phyloP scores from a whole-genome alignment of 345 rosid species.

The Anastatica hierochuntica region DNA sequence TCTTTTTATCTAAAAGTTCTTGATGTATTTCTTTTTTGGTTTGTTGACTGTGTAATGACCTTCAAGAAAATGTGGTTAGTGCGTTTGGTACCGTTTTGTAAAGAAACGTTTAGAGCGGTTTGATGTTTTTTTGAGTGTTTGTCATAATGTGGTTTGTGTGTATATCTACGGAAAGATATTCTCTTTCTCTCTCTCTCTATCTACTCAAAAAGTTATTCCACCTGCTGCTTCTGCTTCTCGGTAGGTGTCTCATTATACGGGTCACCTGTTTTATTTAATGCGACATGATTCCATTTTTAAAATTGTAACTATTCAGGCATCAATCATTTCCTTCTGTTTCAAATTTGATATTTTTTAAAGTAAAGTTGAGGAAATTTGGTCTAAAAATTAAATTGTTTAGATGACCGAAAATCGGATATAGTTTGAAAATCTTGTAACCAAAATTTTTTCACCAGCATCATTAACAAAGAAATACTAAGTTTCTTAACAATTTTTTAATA shows the following conservation, averaged over 20 bases:
- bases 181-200: constrained; percentile 18
- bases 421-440: too few relatives aligned
- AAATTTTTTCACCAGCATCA: too few relatives aligned
- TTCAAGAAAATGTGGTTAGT: neutral
- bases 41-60: too few relatives aligned
- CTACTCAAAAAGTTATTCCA: constrained; percentile 23
- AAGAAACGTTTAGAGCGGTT: constrained; percentile 13
- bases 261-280: constrained; percentile 21
- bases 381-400: too few relatives aligned
- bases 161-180: constrained; percentile 17
- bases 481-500: too few relatives aligned
- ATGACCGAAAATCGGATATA: too few relatives aligned
- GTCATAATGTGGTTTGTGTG: constrained; percentile 20
- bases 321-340: constrained; percentile 7
- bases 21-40: neutral
- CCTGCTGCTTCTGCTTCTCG: constrained; percentile 16
- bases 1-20: neutral
- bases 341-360: neutral
- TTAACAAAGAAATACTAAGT: too few relatives aligned
- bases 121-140: neutral
- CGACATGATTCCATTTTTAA: neutral
- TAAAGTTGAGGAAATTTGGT: too few relatives aligned
- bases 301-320: constrained; percentile 1
- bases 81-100: neutral
- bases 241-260: constrained; percentile 28